Base-by-base conservation (phyloP, 257 asterid species). In the Lantana camara region DNA sequence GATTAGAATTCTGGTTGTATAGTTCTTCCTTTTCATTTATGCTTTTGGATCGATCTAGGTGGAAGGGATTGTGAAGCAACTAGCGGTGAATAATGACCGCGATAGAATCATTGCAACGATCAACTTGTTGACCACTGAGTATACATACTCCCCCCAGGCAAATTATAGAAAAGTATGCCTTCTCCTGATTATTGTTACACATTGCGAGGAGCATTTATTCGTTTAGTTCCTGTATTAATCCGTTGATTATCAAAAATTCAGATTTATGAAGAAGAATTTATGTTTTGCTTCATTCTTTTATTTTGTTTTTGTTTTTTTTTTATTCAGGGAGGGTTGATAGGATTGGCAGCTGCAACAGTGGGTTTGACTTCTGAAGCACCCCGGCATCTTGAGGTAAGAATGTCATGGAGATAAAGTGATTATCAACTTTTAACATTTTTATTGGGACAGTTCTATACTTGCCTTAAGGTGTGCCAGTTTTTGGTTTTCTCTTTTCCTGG, bases 341-440 rank as follows among this genome's bases (percentile, higher is more conserved):
- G 98, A 62, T 77, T 93, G 87, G 98, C 98, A 9, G 98, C 98
- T 16, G 98, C 89, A 13, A 93, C 98, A 27, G 96, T 93, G 55
- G 98, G 94, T 48, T 84, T 93, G 93, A 83, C 90, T 66, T 76
- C 95, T 5, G 95, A 93, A 73, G 97, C 98, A 65, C 74, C 95
- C 4, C 94, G 87, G 27, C 97, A 93, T 80, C 98, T 93, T 61
- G 98, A 92, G 82, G 98, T 92, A 73, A 77, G 80, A 67, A 47
- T 66, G 64, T 20, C 5, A 41, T 41, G 16, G 11, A 0, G 13
- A 16, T 41, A 41, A 41, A 41, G 15, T 5, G 47, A 41, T 41
- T 12, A 10, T 41, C 16, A 41, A 41, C n/a, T 17, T 11, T 38
- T 3, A 38, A 41, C 47, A 7, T 41, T 1, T 7, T 2, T 14